Percentiles rank a stretch among this genome's conserved stretches.
Evolutionary conservation across 768 basidiomycete species (phyloP).

Genomic region (Russula olivacea): DNA sequence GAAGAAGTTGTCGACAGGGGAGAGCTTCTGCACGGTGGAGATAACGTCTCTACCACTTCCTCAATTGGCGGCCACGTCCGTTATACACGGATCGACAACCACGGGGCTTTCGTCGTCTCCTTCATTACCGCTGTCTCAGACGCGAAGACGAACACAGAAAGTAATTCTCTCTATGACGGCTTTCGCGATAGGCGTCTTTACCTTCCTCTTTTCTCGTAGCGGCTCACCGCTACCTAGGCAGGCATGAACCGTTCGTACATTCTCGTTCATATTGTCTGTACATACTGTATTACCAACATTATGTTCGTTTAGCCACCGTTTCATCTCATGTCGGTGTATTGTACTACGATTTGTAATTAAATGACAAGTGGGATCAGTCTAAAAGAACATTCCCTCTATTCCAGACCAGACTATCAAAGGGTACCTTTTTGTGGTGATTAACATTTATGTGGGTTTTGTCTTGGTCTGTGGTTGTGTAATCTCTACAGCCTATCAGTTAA

Average conservation of each 20-base stretch:
- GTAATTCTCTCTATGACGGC: background rate
- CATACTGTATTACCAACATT: background rate
- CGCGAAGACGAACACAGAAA: background rate
- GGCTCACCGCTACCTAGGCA: background rate
- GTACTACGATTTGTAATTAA: background rate
- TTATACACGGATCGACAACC: background rate
- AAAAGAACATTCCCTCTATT: no score
- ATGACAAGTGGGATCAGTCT: no score
- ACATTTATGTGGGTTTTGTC: background rate
- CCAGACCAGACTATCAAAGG: no score
- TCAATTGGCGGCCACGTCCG: background rate
- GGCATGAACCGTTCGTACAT: background rate
- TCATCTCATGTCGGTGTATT: background rate
- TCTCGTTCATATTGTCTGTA: no score
- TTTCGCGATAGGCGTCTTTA: slow-evolving; percentile 1
- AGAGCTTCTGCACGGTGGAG: no score
- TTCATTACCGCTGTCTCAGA: background rate
- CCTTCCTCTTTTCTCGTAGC: slow-evolving; percentile 5
- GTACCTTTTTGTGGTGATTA: background rate
- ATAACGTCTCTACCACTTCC: background rate
- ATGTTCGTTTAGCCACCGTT: background rate
- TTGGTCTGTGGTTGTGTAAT: background rate
- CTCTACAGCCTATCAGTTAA: background rate
- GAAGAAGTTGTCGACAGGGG: background rate
- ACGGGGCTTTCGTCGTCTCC: background rate